Evolutionary conservation across 108 stramenopile species (phyloP).

Genomic region (Pseudonitzschia multiseries): DNA sequence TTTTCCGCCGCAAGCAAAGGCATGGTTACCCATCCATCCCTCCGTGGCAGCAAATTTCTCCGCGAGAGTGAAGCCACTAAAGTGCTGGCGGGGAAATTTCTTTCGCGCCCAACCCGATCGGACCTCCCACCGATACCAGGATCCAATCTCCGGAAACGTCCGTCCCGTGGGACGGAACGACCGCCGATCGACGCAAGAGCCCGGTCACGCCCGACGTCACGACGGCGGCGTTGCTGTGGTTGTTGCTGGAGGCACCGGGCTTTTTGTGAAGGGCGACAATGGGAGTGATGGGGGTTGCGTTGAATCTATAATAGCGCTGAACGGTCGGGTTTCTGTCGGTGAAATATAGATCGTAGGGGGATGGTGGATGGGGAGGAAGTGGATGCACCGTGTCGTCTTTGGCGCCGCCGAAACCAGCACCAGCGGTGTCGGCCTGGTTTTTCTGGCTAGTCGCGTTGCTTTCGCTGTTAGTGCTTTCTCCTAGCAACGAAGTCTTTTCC

Average conservation of each 20-base stretch:
- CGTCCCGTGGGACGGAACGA: constrained; percentile 83
- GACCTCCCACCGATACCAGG: constrained; percentile 76
- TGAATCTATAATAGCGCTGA: constrained; percentile 87
- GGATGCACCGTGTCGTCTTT: constrained; percentile 23
- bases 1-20: constrained; percentile 80
- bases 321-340: constrained; percentile 61
- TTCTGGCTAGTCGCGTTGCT: background rate
- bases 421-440: background rate
- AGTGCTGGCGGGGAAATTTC: constrained; percentile 32
- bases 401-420: background rate
- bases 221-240: constrained; percentile 16
- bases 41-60: constrained; percentile 61
- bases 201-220: constrained; percentile 59
- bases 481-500: constrained; percentile 32
- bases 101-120: constrained; percentile 83
- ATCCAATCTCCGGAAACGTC: constrained; percentile 80
- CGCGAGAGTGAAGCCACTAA: constrained; percentile 53
- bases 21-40: constrained; percentile 89
- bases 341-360: constrained; percentile 48
- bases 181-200: constrained; percentile 68
- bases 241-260: constrained; percentile 27
- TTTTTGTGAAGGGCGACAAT: constrained; percentile 83
- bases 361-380: constrained; percentile 21
- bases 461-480: background rate
- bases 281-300: constrained; percentile 66